phyloP scores from a whole-genome alignment of 129 eudicot species.

The Ambrosia artemisiifolia region DNA sequence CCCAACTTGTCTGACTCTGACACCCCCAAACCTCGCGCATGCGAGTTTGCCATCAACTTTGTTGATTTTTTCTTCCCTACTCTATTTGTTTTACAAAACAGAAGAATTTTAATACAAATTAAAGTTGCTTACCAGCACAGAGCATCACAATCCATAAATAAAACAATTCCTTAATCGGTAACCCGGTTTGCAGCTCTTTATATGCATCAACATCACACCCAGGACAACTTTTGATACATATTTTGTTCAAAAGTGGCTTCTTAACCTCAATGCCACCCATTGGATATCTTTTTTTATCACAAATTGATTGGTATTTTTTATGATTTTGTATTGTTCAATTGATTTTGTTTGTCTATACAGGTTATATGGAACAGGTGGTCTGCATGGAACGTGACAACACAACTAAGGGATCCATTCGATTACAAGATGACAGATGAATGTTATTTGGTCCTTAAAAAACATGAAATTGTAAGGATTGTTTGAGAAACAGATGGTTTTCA shows the following conservation, averaged over 20 bases:
- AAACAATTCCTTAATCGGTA: constrained; percentile 56
- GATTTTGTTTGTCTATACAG: not conserved
- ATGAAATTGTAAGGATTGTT: not conserved
- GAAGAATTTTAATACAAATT: not conserved
- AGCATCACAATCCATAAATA: constrained; percentile 59
- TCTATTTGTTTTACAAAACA: not conserved
- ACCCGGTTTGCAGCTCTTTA: constrained; percentile 42
- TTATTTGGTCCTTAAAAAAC: not conserved
- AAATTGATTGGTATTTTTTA: not conserved
- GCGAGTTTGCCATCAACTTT: too few relatives aligned
- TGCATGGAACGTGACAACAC: not conserved
- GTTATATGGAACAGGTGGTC: not conserved
- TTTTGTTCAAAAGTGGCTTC: constrained; percentile 41
- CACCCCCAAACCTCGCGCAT: too few relatives aligned
- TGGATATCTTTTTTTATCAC: not conserved
- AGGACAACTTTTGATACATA: constrained; percentile 53
- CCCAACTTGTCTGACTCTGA: too few relatives aligned
- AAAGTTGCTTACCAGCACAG: constrained; percentile 38
- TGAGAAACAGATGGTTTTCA: not conserved
- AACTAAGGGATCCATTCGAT: not conserved
- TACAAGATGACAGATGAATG: not conserved
- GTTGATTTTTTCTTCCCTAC: not conserved
- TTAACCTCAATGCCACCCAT: constrained; percentile 32
- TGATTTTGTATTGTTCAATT: not conserved
- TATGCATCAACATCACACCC: constrained; percentile 61